Evolutionary conservation across 116 monocot genomes (phyloP).

Genomic region (Zostera marina): DNA sequence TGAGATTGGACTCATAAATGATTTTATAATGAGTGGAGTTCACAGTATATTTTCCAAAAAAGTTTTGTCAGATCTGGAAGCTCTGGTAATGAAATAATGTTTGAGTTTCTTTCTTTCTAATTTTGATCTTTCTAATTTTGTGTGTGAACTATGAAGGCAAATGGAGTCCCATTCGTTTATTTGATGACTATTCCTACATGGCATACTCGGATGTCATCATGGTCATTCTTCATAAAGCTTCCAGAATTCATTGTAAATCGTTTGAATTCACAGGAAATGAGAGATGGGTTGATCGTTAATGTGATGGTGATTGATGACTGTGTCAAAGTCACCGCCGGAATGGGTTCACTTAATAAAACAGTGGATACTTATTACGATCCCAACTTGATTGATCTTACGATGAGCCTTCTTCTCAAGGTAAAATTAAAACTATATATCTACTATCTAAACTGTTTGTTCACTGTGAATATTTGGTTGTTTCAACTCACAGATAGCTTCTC

Average conservation of each 20-base stretch:
- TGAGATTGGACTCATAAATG: constrained; percentile 27
- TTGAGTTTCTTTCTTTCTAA: neutral
- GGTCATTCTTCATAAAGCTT: constrained; percentile 73
- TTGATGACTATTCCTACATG: constrained; percentile 66
- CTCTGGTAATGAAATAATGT: constrained; percentile 28
- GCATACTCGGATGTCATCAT: constrained; percentile 89
- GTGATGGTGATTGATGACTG: constrained; percentile 71
- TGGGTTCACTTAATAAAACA: constrained; percentile 36
- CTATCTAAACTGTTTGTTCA: neutral
- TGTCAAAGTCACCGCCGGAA: constrained; percentile 62
- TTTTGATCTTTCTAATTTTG: neutral
- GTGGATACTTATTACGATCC: constrained; percentile 63
- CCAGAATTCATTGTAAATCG: constrained; percentile 35
- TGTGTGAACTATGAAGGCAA: constrained; percentile 26
- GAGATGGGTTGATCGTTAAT: constrained; percentile 32
- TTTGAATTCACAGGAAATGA: constrained; percentile 16
- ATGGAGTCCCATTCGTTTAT: constrained; percentile 59
- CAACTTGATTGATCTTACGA: constrained; percentile 64
- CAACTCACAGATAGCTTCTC: constrained; percentile 63
- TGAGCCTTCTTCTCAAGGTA: constrained; percentile 92
- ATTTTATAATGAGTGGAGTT: constrained; percentile 75
- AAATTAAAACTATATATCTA: no score
- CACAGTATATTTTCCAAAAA: constrained; percentile 74
- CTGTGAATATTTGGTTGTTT: constrained; percentile 5
- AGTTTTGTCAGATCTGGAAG: constrained; percentile 54